Evolutionary conservation across 2,329 filamentous ascomycete genomes (phyloP).

Genomic region (Paraphoma sp.): DNA sequence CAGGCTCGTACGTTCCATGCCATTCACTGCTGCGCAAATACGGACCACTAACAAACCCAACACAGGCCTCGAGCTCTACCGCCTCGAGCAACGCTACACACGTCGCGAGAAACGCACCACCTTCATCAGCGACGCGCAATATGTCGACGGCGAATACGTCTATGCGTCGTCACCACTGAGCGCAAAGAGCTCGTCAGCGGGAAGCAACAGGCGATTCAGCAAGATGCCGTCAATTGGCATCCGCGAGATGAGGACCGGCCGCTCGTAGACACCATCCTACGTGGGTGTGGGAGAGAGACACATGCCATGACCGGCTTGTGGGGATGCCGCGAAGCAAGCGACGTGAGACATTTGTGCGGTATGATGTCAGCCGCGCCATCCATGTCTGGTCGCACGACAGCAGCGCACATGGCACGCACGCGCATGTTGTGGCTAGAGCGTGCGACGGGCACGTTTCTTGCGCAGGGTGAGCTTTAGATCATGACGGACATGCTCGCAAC

Average conservation of each 20-base stretch:
- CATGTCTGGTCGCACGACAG: not conserved
- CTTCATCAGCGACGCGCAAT: slow-evolving; percentile 86
- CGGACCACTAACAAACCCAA: not conserved
- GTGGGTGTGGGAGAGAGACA: not conserved
- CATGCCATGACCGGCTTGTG: not conserved
- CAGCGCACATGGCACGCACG: not conserved
- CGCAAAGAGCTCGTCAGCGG: slow-evolving; percentile 30
- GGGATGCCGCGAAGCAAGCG: not conserved
- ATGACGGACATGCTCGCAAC: not conserved
- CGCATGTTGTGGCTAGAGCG: not conserved
- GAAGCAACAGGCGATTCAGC: slow-evolving; percentile 41
- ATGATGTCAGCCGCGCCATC: not conserved
- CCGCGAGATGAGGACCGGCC: slow-evolving; percentile 37
- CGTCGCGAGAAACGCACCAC: slow-evolving; percentile 88
- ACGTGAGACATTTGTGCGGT: slow-evolving; percentile 7
- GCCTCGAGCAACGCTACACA: slow-evolving; percentile 93
- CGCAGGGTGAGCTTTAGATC: not conserved
- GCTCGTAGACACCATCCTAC: not conserved
- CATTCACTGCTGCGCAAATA: not conserved
- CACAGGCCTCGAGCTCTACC: slow-evolving; percentile 84
- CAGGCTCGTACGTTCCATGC: slow-evolving; percentile 44
- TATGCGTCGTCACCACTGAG: slow-evolving; percentile 59
- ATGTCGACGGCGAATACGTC: slow-evolving; percentile 95
- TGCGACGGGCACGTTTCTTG: not conserved
- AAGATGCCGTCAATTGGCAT: slow-evolving; percentile 43